Evolutionary conservation across 164 flowering plant genomes (phyloP), one percentile per base, ranked within the genome.

Genomic region (Berberis vulgaris): DNA sequence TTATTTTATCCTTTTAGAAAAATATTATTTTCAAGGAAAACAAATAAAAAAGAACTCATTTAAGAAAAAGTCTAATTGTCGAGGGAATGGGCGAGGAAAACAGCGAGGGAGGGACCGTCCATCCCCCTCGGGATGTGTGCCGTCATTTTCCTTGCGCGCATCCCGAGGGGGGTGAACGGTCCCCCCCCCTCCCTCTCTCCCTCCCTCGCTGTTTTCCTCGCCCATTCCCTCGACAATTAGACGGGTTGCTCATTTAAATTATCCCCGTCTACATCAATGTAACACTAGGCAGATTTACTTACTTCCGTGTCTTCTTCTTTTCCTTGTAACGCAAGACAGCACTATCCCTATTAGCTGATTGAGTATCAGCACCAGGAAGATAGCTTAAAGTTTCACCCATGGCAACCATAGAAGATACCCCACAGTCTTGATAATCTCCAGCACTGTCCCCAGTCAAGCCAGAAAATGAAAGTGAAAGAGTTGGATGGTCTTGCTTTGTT

Each of bases 301-400:
- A 88, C 97, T 83, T 84, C 66, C 91, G 89, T 39, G 84, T 58
- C 79, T 91, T 88, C 80, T 88, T 91, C 81, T 91, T 91, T 73
- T 88, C 97, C 81, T 77, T 84, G 71, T 91, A 91, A 39, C 94
- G 96, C 86, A 82, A 63, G 49, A 91, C 96, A 64, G 97, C 97
- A 75, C 78, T 71, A 70, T 69, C 83, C 71, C 97, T 78, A 70
- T 68, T 82, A 64, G 74, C 71, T 41, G 86, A 71, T 59, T 82
- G 72, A 68, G 49, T 76, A 49, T 91, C 95, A 52, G 84, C 67
- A 6, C 82, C 60, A 38, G 83, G 84, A 8, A 89, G 77, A 71
- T 71, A 73, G 93, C 91, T 83, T 58, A 85, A 85, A 64, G 89
- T 89, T 65, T 91, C 96, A 52, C 93, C 91, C 82, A 82, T 80